Evolutionary conservation across 768 basidiomycete genomes (phyloP), one percentile per base, ranked within the genome.

Genomic region (Lyophyllum semitale): DNA sequence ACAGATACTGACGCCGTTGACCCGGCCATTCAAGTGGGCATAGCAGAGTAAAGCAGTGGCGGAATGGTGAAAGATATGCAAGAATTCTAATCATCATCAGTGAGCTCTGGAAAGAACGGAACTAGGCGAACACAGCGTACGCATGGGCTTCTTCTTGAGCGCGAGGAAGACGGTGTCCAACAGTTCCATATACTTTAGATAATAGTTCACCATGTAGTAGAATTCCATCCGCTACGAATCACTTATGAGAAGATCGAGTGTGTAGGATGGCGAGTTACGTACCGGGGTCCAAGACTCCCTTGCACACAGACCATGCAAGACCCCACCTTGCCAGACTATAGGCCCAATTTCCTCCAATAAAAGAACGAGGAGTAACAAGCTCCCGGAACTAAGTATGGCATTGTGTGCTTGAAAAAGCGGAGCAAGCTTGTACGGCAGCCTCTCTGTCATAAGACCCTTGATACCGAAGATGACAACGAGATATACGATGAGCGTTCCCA

Each of bases 201-300:
- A 95, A 77, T 98, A 99, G 79, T 99, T 99, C 79, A 98, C 80
- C 80, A 98, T 93, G 78, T 99, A 98, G 78, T 92, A 98, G 66
- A 95, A 89, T 75, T 98, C 91, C 71, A 98, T 79, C 69, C 83
- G 84, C 94, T 97, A 20, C 18, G 27, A 6, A 65, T 8, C 22
- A 23, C 12, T 27, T 23, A 29, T 59, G 40, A 49, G 25, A 26
- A 42, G 54, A 46, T 45, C 45, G 32, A n/a, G 51, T 59, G 26
- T 46, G 44, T 44, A 32, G 59, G 35, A 44, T 42, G 54, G 13
- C 38, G 41, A 50, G n/a, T 41, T 47, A 83, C 90, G 66, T 64
- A 96, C 95, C 60, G 87, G 78, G 37, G 96, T 95, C 93, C 93
- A 99, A 51, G 94, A 85, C 3, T 73, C 65, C 25, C 79, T 76